Base-by-base conservation (phyloP, 2,329 filamentous ascomycete genomes). In the Neonectria coccinea region DNA sequence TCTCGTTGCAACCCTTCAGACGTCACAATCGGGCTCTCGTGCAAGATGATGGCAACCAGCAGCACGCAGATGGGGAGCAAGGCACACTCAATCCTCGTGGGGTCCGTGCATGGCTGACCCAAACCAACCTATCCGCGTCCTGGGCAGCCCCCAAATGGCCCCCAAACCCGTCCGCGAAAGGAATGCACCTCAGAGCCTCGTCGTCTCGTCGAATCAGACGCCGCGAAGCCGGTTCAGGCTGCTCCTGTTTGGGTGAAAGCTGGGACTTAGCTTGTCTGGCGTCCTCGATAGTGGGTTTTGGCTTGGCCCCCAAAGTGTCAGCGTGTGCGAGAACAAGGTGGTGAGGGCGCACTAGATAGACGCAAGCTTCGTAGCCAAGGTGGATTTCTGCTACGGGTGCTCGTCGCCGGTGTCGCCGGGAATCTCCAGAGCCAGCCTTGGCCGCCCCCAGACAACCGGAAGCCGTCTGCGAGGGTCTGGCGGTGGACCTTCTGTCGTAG, bases 221-320 rank as follows among this genome's bases (percentile, higher is more conserved):
- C 31, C 20, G 29, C 33, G 11, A n/a, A n/a, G 50, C 25, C 25
- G 50, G 41, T 45, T 27, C 20, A 31, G 14, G 20, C 16, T 25
- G 29, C 3, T 33, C 56, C 48, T 50, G 48, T 63, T 55, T 22
- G 42, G 54, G 25, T 44, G 22, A 31, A 39, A 18, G 31, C 33
- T 55, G 47, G 18, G 36, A 27, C 39, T 29, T 22, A 41, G 41
- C 41, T 55, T 48, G 31, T 18, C 31, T 20, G 12, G 57, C 42
- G 57, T 51, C 42, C 57, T 51, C 57, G 47, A 60, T 29, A 22
- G 42, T 39, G 51, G 36, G 36, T 31, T 50, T 48, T 4, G 48
- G 8, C 8, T 50, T 31, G 27, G 50, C 55, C 48, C 55, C 60
- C 55, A 56, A 63, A 58, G 41, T 18, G 29, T 41, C 44, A 51